These are phyloP conservation scores for Colletotrichum sp. DNA, from an alignment of 2,329 filamentous ascomycete species.

Conservation along the genomic window DNA sequence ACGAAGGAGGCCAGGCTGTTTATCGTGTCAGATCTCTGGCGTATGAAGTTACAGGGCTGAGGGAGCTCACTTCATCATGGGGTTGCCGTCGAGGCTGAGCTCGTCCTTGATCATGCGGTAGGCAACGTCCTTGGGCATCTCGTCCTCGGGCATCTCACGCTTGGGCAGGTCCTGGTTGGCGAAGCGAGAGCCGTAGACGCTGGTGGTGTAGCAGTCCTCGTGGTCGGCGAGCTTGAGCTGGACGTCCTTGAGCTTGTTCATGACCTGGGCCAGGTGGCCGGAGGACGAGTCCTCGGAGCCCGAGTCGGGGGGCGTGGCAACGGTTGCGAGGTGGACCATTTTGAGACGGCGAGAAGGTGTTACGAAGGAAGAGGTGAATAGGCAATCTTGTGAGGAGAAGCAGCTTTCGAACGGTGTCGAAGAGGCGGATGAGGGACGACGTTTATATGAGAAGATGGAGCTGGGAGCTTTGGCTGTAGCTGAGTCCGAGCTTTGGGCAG, in stretches of 20 bases:
- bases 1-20: conserved; percentile 86
- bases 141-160: conserved; percentile 84
- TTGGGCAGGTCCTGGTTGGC: conserved; percentile 81
- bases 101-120: conserved; percentile 98
- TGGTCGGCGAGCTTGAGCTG: conserved; percentile 51
- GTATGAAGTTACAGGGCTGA: not conserved
- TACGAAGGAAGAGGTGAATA: not conserved
- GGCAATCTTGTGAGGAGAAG: not conserved
- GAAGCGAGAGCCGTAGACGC: conserved; percentile 87
- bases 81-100: conserved; percentile 88
- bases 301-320: conserved; percentile 12
- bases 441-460: not conserved
- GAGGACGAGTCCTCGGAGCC: conserved; percentile 3
- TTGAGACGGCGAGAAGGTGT: not conserved
- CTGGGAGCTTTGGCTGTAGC: not conserved
- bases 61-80: conserved; percentile 74
- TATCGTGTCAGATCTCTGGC: not conserved
- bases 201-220: conserved; percentile 70
- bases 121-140: conserved; percentile 93
- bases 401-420: not conserved
- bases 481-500: not conserved
- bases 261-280: conserved; percentile 4
- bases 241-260: conserved; percentile 13
- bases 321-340: conserved; percentile 19
- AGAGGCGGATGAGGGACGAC: not conserved